A percentile compares a stretch with the other conserved stretches of the same genome.
Evolutionary conservation across 2,329 filamentous ascomycete species (phyloP).

Genomic region (Scedosporium minutisporum): DNA sequence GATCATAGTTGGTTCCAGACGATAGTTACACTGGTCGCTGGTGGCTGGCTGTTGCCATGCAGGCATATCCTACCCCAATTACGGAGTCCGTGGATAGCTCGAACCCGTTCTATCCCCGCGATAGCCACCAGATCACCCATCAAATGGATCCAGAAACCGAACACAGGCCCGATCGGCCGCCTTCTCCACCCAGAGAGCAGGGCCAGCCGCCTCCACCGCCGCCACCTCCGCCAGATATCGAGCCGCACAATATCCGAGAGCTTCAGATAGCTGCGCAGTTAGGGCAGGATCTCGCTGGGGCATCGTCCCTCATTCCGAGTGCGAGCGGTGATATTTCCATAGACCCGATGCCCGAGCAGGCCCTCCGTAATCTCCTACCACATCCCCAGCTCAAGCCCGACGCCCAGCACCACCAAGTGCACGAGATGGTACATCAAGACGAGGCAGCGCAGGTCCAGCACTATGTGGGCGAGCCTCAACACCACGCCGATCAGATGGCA

Average conservation of each 20-base stretch:
- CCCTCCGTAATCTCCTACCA: constrained; percentile 33
- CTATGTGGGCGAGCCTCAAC: constrained; percentile 7
- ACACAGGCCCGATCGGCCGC: background rate
- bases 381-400: constrained; percentile 25
- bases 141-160: constrained; percentile 3
- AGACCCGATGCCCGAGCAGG: constrained; percentile 23
- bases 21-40: background rate
- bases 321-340: constrained; percentile 34
- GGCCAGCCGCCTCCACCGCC: background rate
- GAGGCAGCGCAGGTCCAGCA: constrained; percentile 5
- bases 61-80: background rate
- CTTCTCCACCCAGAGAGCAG: constrained; percentile 2
- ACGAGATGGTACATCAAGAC: constrained; percentile 14
- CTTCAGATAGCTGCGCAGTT: constrained; percentile 49
- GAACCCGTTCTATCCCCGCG: constrained; percentile 1
- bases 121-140: background rate
- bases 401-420: constrained; percentile 11
- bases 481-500: constrained; percentile 5
- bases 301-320: constrained; percentile 35
- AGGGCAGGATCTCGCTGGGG: constrained; percentile 40
- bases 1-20: background rate
- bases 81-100: constrained; percentile 3
- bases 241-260: constrained; percentile 25
- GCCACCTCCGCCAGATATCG: background rate
- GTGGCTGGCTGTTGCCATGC: background rate